Evolutionary conservation across 2,329 filamentous ascomycete species (phyloP), one percentile per base, ranked within the genome.

Genomic region (Podosphaera fusca): DNA sequence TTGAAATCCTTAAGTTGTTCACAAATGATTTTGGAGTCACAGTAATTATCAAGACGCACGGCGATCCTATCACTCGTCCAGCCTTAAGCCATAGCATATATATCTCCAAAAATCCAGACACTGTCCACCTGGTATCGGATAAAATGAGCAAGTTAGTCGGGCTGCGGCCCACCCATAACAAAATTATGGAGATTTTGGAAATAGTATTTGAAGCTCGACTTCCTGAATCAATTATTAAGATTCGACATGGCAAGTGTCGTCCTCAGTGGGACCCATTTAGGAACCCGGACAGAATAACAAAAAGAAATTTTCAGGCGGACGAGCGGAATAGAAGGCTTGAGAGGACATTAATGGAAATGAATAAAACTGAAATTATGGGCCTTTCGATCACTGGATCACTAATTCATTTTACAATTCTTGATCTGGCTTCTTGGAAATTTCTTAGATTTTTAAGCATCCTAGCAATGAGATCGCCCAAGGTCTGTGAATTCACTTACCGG

Each of bases 401-500:
- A 31, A 78, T 79, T 60, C 78, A 84, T 57, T 83, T 95, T 63
- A 77, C 77, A 0, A 70, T 89, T 12, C 70, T 96, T 0, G 71
- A 74, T 8, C 64, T 75, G 21, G 69, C 76, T 1, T 75, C 82
- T 6, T 85, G 83, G 78, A 74, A 75, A 5, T 72, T 94, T 3
- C 73, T 96, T 4, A 75, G 76, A 58, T 80, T 90, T 60, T 66
- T 95, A 1, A 82, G 94, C 64, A 82, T 84, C 58, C 67, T 94
- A 53, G 80, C 78, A 34, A 67, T 74, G 52, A 67, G 69, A 33
- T 75, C 74, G 33, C 64, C 67, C 5, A 61, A 65, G 2, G 67
- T 80, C 10, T 79, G 73, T 58, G 75, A 77, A 2, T 78, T 77
- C 59, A 67, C 67, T 2, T 67, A 68, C 33, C 68, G 66, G 56